Conservation (phyloP, 148 eudicot species). For the Salicornia ramosissima region DNA sequence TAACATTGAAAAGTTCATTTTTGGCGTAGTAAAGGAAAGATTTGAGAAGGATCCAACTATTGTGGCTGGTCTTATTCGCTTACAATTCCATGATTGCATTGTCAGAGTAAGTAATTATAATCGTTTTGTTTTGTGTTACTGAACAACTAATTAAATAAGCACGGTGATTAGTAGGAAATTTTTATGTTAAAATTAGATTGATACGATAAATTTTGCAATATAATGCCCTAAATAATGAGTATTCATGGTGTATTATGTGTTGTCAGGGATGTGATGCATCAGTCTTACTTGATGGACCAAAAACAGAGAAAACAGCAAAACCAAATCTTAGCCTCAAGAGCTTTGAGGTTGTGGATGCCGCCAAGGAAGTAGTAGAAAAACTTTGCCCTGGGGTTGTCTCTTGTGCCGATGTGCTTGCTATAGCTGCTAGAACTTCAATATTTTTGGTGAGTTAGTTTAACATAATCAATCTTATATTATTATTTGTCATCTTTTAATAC, state of each 20-base stretch:
- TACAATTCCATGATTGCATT: conserved; percentile 60
- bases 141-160: no score
- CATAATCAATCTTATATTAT: no score
- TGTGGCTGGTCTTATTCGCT: conserved; percentile 41
- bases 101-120: conserved; percentile 43
- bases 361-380: conserved; percentile 39
- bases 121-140: no score
- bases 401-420: conserved; percentile 53
- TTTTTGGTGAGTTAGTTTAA: conserved; percentile 41
- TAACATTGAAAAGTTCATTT: conserved; percentile 41
- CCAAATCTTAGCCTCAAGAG: conserved; percentile 49
- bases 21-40: conserved; percentile 22
- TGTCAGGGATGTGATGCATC: conserved; percentile 71
- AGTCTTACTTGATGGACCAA: conserved; percentile 45
- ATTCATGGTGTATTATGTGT: not conserved
- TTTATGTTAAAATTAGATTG: no score
- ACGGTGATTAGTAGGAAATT: no score
- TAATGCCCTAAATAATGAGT: not conserved
- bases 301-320: conserved; percentile 40
- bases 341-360: conserved; percentile 43
- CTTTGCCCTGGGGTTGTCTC: conserved; percentile 56
- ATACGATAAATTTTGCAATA: no score
- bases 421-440: conserved; percentile 50
- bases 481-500: no score
- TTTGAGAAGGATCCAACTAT: conserved; percentile 26